These are phyloP conservation scores for Bruguiera gymnorhiza DNA, from an alignment of 345 rosid genomes.

Conservation along the genomic window DNA sequence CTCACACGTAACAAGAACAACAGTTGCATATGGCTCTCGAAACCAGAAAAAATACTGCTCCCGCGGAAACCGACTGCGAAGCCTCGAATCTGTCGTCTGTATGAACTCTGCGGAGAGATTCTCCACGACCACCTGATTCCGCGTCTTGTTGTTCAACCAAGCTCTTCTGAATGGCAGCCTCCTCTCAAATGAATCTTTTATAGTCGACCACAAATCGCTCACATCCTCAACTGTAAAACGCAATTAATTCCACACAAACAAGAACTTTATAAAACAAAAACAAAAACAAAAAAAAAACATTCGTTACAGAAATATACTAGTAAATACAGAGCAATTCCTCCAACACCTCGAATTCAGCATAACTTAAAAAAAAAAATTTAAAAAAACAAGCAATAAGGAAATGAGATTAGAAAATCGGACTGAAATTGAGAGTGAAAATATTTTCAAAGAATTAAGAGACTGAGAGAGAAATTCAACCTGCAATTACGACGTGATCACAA, in stretches of 20 bases:
- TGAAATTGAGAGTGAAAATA: not conserved
- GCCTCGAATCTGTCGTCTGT: slow-evolving; percentile 83
- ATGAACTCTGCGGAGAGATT: slow-evolving; percentile 77
- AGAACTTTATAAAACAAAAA: not conserved
- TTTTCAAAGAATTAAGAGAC: not conserved
- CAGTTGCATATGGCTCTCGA: slow-evolving; percentile 86
- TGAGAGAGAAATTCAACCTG: slow-evolving; percentile 40
- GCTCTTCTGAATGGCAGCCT: slow-evolving; percentile 68
- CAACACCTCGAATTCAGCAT: too few species aligned
- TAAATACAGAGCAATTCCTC: too few species aligned
- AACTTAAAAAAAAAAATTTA: too few species aligned
- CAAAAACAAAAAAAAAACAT: not conserved
- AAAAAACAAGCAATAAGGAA: too few species aligned
- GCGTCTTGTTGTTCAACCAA: slow-evolving; percentile 79
- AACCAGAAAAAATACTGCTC: slow-evolving; percentile 86
- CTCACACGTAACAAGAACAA: slow-evolving; percentile 96
- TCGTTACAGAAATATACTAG: too few species aligned
- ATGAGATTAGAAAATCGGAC: not conserved
- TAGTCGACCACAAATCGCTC: slow-evolving; percentile 83
- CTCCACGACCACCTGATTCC: slow-evolving; percentile 75
- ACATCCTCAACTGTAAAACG: slow-evolving; percentile 80
- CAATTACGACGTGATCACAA: slow-evolving; percentile 72
- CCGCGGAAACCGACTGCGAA: slow-evolving; percentile 88
- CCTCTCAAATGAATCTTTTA: slow-evolving; percentile 67
- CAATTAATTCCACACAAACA: not conserved